Base-by-base conservation (phyloP, 257 asterid species). In the Sherardia arvensis region DNA sequence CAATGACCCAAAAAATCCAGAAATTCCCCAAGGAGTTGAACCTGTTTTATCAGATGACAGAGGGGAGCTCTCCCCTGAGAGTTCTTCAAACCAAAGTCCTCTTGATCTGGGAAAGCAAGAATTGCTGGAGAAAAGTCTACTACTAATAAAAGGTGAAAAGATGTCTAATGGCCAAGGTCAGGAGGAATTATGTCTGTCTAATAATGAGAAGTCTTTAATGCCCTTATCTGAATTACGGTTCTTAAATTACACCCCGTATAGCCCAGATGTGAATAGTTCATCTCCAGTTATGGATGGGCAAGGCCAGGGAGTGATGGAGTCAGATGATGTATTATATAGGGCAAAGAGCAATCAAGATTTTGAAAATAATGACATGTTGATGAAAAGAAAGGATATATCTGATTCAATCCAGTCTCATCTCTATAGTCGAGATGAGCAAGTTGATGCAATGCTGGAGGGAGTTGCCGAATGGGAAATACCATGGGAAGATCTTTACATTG, bases 401-500 rank as follows among this genome's bases (percentile, higher is more conserved):
- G 38, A 68, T 61, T 45, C 64, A 69, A 68, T 48, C 43, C 83
- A 81, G 78, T 71, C 86, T 54, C 63, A 64, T 76, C 70, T 77
- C 66, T 66, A 59, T 66, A 64, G 47, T 69, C 76, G 70, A 60
- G 77, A 77, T 73, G 69, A 78, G 66, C 90, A 87, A 75, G 77
- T 79, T 57, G 83, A 87, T 61, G 84, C 85, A 2, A 53, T 84
- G 75, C 78, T 93, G 66, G 79, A 71, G 80, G 92, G 85, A 40
- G 96, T 87, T 74, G 95, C 93, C 18, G 95, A 76, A 27, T 76
- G 82, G 82, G 85, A 90, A 76, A 90, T 90, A 66, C 88, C 84
- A 33, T 93, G 99, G 99, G 96, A 93, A 73, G 91, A 90, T 81
- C 97, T 93, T 73, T 92, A 85, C 79, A 88, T 93, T 71, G 97